phyloP scores from a whole-genome alignment of 805 yeast species.

The Zygosaccharomyces kombuchaensis region DNA sequence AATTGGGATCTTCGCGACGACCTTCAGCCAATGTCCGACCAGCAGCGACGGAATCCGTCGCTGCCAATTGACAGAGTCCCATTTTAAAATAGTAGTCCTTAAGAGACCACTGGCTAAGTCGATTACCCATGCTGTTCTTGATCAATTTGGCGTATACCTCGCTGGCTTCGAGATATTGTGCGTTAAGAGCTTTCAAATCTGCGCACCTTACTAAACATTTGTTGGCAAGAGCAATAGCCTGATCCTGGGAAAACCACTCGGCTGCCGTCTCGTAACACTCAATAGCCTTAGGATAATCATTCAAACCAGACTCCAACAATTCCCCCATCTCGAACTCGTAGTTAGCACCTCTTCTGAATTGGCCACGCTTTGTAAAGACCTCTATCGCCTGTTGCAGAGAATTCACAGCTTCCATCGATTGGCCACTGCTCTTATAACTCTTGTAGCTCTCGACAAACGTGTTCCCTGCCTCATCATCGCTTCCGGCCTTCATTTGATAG shows the following conservation, averaged over 20 bases:
- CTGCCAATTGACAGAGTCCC: conserved; percentile 76
- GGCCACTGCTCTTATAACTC: conserved; percentile 58
- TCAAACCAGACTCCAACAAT: conserved; percentile 70
- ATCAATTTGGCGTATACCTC: conserved; percentile 75
- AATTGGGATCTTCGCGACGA: conserved; percentile 67
- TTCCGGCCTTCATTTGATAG: conserved; percentile 66
- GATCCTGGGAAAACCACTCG: conserved; percentile 92
- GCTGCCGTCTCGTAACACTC: conserved; percentile 87
- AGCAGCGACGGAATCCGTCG: conserved; percentile 84
- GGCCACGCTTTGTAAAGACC: conserved; percentile 84
- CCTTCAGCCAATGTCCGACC: conserved; percentile 63
- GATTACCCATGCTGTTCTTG: conserved; percentile 66
- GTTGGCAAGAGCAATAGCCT: conserved; percentile 84
- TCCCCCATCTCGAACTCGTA: conserved; percentile 88
- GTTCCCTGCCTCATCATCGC: conserved; percentile 88
- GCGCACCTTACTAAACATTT: conserved; percentile 88
- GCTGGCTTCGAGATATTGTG: conserved; percentile 72
- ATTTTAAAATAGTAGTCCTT: conserved; percentile 88
- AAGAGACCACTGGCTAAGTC: conserved; percentile 80
- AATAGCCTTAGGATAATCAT: conserved; percentile 65
- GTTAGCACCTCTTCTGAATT: conserved; percentile 94
- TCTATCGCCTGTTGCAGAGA: conserved; percentile 73
- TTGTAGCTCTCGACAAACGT: conserved; percentile 88
- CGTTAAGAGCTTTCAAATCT: conserved; percentile 73
- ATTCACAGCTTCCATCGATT: conserved; percentile 74